These are phyloP conservation scores for Xylaria sp. DNA, from an alignment of 2,329 filamentous ascomycete genomes.

Conservation along the genomic window DNA sequence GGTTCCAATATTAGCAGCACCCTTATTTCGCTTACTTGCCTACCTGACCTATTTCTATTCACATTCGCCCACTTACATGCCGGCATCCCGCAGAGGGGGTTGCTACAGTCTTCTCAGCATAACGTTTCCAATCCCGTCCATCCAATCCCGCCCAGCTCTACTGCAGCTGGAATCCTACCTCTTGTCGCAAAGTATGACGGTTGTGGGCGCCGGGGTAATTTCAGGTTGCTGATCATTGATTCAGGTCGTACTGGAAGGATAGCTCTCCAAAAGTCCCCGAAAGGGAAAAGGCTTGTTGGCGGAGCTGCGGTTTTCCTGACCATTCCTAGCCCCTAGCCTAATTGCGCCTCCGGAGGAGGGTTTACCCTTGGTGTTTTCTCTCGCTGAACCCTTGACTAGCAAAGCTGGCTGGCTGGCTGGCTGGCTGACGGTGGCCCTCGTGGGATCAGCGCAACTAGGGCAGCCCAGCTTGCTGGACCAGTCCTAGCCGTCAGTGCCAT, in stretches of 20 bases:
- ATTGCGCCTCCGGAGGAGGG: background rate
- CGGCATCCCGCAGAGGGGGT: background rate
- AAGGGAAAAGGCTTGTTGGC: background rate
- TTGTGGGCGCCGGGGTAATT: background rate
- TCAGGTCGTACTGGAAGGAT: background rate
- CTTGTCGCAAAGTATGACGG: background rate
- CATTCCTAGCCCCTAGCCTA: too few species aligned
- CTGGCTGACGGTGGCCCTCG: conserved; percentile 19
- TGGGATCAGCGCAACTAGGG: background rate
- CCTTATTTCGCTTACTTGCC: background rate
- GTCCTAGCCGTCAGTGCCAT: conserved; percentile 11
- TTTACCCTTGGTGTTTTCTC: background rate
- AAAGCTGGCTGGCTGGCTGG: conserved; percentile 4
- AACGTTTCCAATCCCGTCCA: background rate
- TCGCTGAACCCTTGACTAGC: background rate
- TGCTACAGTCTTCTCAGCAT: background rate
- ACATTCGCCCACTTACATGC: conserved; percentile 8
- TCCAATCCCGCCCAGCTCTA: too few species aligned
- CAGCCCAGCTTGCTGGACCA: background rate
- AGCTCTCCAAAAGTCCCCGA: background rate
- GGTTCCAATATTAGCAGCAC: conserved; percentile 25
- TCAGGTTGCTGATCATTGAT: background rate
- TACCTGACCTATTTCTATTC: background rate
- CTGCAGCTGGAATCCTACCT: background rate
- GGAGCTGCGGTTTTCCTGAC: too few species aligned